Percentiles rank a stretch among this genome's conserved stretches.
Conservation (phyloP, 345 rosid species). For the Rubroshorea leprosula region DNA sequence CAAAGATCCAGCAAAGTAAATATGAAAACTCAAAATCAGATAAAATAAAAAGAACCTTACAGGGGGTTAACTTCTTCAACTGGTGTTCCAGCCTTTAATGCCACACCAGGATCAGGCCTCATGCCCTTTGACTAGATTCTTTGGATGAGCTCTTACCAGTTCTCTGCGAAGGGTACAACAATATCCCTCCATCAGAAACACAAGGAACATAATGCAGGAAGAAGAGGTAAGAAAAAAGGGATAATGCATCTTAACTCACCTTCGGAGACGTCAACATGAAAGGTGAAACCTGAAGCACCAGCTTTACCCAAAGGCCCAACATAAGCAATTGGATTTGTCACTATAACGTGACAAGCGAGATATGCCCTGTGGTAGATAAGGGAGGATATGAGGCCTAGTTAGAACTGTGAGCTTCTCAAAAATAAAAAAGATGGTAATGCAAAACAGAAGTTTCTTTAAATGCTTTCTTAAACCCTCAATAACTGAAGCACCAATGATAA, state of each 20-base stretch:
- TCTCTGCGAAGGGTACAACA: slow-evolving; percentile 36
- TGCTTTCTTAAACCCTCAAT: slow-evolving; percentile 87
- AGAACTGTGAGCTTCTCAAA: not conserved
- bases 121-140: slow-evolving; percentile 72
- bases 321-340: slow-evolving; percentile 83
- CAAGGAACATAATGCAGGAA: too few species aligned
- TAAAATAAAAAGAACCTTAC: slow-evolving; percentile 29
- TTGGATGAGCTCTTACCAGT: slow-evolving; percentile 69
- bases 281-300: slow-evolving; percentile 93
- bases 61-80: slow-evolving; percentile 81
- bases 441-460: slow-evolving; percentile 67
- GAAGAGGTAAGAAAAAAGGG: not conserved
- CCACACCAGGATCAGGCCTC: slow-evolving; percentile 79
- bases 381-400: too few species aligned
- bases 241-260: slow-evolving; percentile 29
- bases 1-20: not conserved
- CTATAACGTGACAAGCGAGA: slow-evolving; percentile 94
- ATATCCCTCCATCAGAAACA: slow-evolving; percentile 5
- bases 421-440: not conserved
- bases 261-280: slow-evolving; percentile 77
- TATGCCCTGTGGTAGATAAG: slow-evolving; percentile 60
- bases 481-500: slow-evolving; percentile 87
- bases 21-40: slow-evolving; percentile 1
- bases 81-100: slow-evolving; percentile 76
- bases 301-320: slow-evolving; percentile 65